A percentile compares a stretch with the other conserved stretches of the same genome.
phyloP scores from a whole-genome alignment of 805 yeast species.

The Ogataea polymorpha region DNA sequence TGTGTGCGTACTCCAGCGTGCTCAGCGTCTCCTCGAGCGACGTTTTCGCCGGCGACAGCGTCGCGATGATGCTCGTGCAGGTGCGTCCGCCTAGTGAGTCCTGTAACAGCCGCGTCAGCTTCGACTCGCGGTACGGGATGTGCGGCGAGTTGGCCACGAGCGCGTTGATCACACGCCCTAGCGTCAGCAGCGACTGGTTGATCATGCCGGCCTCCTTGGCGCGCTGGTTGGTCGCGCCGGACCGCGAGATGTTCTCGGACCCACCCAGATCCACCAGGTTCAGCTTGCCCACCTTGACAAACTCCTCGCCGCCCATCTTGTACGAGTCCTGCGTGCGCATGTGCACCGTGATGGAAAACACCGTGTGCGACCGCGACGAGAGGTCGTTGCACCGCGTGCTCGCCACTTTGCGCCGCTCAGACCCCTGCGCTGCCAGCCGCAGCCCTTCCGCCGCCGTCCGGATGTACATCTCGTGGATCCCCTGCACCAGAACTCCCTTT shows the following conservation, averaged over 20 bases:
- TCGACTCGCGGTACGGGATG: slow-evolving; percentile 83
- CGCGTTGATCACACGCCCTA: slow-evolving; percentile 81
- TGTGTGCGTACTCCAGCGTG: slow-evolving; percentile 82
- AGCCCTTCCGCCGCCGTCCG: slow-evolving; percentile 51
- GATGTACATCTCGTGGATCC: slow-evolving; percentile 53
- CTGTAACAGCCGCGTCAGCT: slow-evolving; percentile 72
- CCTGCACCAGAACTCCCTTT: slow-evolving; percentile 49
- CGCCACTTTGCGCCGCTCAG: slow-evolving; percentile 66
- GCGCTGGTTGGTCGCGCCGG: slow-evolving; percentile 80
- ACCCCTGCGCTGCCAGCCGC: slow-evolving; percentile 51
- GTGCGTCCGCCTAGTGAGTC: slow-evolving; percentile 88
- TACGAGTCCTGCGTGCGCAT: slow-evolving; percentile 47
- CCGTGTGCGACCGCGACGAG: slow-evolving; percentile 78
- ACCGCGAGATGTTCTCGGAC: slow-evolving; percentile 76
- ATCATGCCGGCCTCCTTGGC: slow-evolving; percentile 91
- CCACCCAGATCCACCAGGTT: slow-evolving; percentile 90
- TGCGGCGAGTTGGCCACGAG: slow-evolving; percentile 61
- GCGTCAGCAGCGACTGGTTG: slow-evolving; percentile 75
- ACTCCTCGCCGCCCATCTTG: slow-evolving; percentile 40
- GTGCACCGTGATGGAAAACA: slow-evolving; percentile 65
- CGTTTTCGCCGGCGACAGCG: slow-evolving; percentile 76
- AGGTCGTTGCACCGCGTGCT: slow-evolving; percentile 73
- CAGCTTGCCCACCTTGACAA: slow-evolving; percentile 59
- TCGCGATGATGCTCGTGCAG: slow-evolving; percentile 82
- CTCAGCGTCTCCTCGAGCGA: slow-evolving; percentile 81